Conservation (phyloP, 2,329 filamentous ascomycete species). For the Fusarium camptoceras region DNA sequence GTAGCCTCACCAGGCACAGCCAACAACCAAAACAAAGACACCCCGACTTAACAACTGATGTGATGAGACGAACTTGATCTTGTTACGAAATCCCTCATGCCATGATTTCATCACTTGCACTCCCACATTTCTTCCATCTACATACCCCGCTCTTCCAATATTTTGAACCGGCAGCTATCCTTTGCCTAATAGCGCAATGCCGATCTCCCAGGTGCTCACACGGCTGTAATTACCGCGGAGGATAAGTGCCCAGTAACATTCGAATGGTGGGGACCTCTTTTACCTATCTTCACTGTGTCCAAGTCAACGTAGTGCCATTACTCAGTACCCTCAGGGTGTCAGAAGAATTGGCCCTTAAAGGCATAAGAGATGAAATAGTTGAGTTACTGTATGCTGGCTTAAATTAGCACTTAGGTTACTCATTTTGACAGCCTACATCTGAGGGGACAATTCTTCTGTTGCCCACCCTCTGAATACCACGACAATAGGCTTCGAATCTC, state of each 20-base stretch:
- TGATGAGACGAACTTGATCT: not conserved
- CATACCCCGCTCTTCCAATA: conserved; percentile 13
- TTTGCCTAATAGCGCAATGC: not conserved
- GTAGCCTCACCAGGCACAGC: conserved; percentile 17
- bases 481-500: not conserved
- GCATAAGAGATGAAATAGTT: no score
- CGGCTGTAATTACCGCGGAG: conserved; percentile 2
- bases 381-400: no score
- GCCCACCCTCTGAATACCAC: not conserved
- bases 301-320: conserved; percentile 10
- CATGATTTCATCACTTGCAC: not conserved
- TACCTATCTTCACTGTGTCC: not conserved
- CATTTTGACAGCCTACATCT: no score
- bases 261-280: not conserved
- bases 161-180: not conserved
- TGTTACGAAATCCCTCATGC: not conserved
- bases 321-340: not conserved
- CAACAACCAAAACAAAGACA: conserved; percentile 7
- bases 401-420: no score
- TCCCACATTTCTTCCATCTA: not conserved
- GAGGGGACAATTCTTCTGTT: no score
- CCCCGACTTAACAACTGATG: not conserved
- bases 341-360: no score
- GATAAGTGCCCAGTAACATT: not conserved
- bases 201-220: conserved; percentile 22